Percentiles rank a stretch among this genome's conserved stretches.
Conservation (phyloP, 176 grass and related monocot genomes). For the Carex scoparia region DNA sequence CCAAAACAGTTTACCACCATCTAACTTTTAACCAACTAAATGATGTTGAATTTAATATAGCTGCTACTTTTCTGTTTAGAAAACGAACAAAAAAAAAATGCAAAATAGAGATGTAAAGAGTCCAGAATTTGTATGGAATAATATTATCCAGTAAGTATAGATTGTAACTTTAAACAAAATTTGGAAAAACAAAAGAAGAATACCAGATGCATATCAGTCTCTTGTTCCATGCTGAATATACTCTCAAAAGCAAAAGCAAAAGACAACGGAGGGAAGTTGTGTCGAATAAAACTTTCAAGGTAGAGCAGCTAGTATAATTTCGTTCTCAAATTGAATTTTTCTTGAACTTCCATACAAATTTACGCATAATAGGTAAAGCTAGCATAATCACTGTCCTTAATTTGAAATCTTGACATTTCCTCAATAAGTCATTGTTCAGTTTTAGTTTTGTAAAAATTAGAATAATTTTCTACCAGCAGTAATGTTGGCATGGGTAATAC, state of each 20-base stretch:
- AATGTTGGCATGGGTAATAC: slow-evolving; percentile 26
- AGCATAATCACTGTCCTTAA: background rate
- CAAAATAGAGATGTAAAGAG: background rate
- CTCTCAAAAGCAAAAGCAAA: background rate
- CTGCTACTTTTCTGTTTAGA: background rate
- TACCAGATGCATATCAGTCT: slow-evolving; percentile 7
- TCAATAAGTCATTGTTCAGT: background rate
- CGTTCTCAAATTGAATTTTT: background rate
- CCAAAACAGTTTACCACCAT: too few relatives aligned
- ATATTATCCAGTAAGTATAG: background rate
- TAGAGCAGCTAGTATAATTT: background rate
- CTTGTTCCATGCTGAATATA: background rate
- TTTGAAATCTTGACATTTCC: background rate
- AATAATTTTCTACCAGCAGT: slow-evolving; percentile 10
- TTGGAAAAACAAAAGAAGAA: background rate
- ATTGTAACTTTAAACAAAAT: background rate
- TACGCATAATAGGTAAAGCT: background rate
- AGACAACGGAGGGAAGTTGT: background rate
- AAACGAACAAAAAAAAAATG: background rate
- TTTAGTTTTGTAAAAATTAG: background rate
- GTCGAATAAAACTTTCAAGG: background rate
- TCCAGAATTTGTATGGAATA: background rate
- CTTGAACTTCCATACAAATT: background rate
- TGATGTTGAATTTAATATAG: background rate
- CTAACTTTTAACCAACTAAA: background rate